A percentile compares a stretch with the other conserved stretches of the same genome.
Evolutionary conservation across 257 asterid genomes (phyloP).

Genomic region (Przewalskia tangutica): DNA sequence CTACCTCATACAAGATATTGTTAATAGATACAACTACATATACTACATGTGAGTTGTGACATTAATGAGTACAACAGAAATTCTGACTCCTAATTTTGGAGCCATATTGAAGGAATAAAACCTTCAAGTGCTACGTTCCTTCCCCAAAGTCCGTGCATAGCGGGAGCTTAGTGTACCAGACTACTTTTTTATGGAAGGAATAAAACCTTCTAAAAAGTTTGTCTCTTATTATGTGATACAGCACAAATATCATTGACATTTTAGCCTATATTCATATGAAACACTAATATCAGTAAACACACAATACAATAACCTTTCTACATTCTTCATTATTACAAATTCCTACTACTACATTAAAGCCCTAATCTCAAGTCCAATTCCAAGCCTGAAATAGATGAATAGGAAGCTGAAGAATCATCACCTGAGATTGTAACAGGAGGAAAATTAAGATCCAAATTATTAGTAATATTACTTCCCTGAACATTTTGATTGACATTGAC

Average conservation of each 20-base stretch:
- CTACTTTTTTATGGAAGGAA: too few relatives aligned
- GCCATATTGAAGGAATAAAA: background rate
- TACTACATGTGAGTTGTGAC: background rate
- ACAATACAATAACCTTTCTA: background rate
- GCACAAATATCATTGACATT: background rate
- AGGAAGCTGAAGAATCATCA: conserved; percentile 11
- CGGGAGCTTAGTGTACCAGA: too few relatives aligned
- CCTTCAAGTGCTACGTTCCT: too few relatives aligned
- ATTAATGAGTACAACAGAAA: background rate
- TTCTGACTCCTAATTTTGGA: background rate
- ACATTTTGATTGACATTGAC: background rate
- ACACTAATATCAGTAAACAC: background rate
- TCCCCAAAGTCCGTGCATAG: too few relatives aligned
- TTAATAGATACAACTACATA: background rate
- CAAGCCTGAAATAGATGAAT: conserved; percentile 12
- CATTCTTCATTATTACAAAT: background rate
- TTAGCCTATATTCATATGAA: background rate
- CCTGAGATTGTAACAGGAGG: conserved; percentile 14
- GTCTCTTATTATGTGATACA: background rate
- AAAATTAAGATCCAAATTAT: conserved; percentile 21
- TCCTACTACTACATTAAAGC: conserved; percentile 20
- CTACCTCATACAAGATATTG: background rate
- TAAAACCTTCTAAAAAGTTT: background rate
- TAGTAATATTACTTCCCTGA: conserved; percentile 3
- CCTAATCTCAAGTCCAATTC: conserved; percentile 58